A percentile compares a stretch with the other conserved stretches of the same genome.
These are phyloP conservation scores for Endocalyx cinctus DNA, from an alignment of 2,329 filamentous ascomycete species.

Conservation along the genomic window DNA sequence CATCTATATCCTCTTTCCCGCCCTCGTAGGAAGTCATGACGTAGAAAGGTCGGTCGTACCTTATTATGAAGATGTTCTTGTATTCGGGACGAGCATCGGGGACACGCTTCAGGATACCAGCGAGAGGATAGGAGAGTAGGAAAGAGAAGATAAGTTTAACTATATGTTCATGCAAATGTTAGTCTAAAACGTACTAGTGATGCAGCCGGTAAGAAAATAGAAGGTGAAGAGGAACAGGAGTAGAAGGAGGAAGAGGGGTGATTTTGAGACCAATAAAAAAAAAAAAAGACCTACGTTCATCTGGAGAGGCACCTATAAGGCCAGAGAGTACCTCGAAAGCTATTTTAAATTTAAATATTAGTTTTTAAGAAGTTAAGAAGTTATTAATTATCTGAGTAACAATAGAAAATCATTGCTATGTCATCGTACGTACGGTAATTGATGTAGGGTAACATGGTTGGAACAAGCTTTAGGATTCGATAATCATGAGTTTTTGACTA, in stretches of 20 bases:
- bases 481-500: too few species aligned
- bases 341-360: slow-evolving; percentile 19
- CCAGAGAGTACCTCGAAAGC: slow-evolving; percentile 40
- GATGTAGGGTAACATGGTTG: slow-evolving; percentile 16
- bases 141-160: slow-evolving; percentile 93
- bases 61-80: slow-evolving; percentile 86
- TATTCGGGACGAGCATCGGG: slow-evolving; percentile 77
- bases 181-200: too few species aligned
- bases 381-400: too few species aligned
- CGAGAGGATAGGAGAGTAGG: slow-evolving; percentile 86
- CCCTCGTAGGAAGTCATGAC: slow-evolving; percentile 1
- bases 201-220: too few species aligned
- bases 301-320: slow-evolving; percentile 38
- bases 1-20: slow-evolving; percentile 8
- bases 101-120: slow-evolving; percentile 81
- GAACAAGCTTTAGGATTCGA: too few species aligned
- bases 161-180: slow-evolving; percentile 35
- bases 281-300: slow-evolving; percentile 38
- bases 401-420: not conserved
- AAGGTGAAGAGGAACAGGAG: too few species aligned
- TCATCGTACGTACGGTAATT: slow-evolving; percentile 14
- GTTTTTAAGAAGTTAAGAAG: too few species aligned
- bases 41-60: slow-evolving; percentile 41
- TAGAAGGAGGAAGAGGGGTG: not conserved
- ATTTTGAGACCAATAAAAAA: too few species aligned